Conservation (phyloP, 345 rosid species). For the Erucastrum elatum region DNA sequence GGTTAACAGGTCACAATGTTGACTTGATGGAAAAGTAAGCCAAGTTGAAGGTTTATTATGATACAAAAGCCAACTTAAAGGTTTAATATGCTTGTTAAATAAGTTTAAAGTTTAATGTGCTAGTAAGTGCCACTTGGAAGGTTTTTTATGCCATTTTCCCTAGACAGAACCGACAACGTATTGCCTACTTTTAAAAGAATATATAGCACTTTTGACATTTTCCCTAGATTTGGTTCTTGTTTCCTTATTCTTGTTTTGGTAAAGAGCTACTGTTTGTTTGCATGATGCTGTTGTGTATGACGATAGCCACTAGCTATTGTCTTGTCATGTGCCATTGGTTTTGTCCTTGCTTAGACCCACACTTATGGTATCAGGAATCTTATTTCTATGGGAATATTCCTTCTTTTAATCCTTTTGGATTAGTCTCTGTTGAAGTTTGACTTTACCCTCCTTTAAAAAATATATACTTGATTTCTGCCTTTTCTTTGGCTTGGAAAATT, state of each 20-base stretch:
- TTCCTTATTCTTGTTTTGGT: conserved; percentile 28
- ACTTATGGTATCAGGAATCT: conserved; percentile 33
- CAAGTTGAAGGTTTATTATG: too few species aligned
- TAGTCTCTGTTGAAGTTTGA: conserved; percentile 38
- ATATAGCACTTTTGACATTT: conserved; percentile 38
- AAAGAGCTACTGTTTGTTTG: too few species aligned
- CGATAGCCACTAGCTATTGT: neutral
- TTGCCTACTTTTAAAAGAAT: neutral
- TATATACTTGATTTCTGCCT: conserved; percentile 12
- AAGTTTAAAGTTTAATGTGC: too few species aligned
- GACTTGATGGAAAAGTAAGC: too few species aligned
- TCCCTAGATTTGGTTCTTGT: conserved; percentile 32
- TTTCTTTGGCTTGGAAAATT: too few species aligned
- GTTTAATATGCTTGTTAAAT: too few species aligned
- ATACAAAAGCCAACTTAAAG: too few species aligned
- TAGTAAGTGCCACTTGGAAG: too few species aligned
- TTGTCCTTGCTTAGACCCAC: conserved; percentile 25
- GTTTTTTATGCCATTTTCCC: too few species aligned
- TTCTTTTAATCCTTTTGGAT: conserved; percentile 24
- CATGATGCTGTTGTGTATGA: conserved; percentile 25
- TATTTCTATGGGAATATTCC: conserved; percentile 37
- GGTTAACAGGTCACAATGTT: too few species aligned
- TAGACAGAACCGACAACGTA: too few species aligned
- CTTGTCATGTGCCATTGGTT: conserved; percentile 24
- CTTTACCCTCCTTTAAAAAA: neutral